Percentiles rank a stretch among this genome's conserved stretches.
Conservation (phyloP, 2,329 filamentous ascomycete species). For the Neoascochyta sp. region DNA sequence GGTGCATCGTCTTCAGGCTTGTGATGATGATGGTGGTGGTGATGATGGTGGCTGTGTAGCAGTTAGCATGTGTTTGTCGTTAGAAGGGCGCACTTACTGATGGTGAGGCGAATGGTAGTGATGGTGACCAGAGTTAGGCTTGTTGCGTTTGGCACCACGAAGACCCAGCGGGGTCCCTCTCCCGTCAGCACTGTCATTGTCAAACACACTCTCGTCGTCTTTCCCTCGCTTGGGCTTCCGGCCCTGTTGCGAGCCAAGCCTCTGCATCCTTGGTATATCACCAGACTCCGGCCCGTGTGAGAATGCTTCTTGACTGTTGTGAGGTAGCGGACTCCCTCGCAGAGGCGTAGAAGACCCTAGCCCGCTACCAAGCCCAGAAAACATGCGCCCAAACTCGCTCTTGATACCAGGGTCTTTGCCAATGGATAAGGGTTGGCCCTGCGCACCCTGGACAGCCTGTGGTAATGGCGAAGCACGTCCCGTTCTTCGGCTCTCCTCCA, state of each 20-base stretch:
- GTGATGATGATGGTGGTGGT: constrained; percentile 57
- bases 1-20: constrained; percentile 52
- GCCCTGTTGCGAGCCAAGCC: constrained; percentile 38
- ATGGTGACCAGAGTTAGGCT: constrained; percentile 52
- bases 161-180: constrained; percentile 58
- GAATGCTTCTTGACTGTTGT: constrained; percentile 24
- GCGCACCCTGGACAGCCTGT: constrained; percentile 89
- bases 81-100: constrained; percentile 43
- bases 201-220: constrained; percentile 67
- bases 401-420: constrained; percentile 85
- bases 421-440: constrained; percentile 73
- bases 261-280: constrained; percentile 29
- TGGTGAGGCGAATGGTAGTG: constrained; percentile 55
- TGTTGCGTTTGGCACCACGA: constrained; percentile 65
- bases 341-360: constrained; percentile 57
- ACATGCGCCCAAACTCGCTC: constrained; percentile 91
- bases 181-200: constrained; percentile 62
- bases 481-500: constrained; percentile 73
- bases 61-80: constrained; percentile 3
- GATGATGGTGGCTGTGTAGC: constrained; percentile 40
- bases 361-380: constrained; percentile 81
- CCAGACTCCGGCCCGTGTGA: constrained; percentile 29
- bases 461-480: constrained; percentile 84
- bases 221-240: constrained; percentile 59
- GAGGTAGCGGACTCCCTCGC: constrained; percentile 48